phyloP scores from a whole-genome alignment of 225 moss, liverwort and hornwort genomes.

The Takakia lepidozioides region DNA sequence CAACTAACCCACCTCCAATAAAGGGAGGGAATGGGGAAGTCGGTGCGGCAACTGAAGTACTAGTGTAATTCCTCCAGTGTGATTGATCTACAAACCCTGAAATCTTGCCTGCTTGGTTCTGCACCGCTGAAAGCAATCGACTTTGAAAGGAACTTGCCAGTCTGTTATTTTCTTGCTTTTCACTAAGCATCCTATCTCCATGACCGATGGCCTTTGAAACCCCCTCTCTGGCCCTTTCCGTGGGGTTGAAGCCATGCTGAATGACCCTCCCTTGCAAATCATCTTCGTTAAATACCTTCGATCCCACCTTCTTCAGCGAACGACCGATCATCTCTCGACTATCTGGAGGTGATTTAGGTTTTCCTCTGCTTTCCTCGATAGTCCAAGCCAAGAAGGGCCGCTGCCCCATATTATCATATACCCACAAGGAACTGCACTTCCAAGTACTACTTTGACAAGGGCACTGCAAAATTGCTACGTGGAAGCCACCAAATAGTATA shows the following conservation, averaged over 20 bases:
- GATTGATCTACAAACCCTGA: slow-evolving; percentile 30
- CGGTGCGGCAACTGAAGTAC: slow-evolving; percentile 42
- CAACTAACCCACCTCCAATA: slow-evolving; percentile 40
- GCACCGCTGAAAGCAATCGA: slow-evolving; percentile 21
- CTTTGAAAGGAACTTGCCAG: slow-evolving; percentile 16
- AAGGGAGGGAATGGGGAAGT: slow-evolving; percentile 47
- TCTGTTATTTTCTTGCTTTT: slow-evolving; percentile 12
- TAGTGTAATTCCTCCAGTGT: slow-evolving; percentile 32
- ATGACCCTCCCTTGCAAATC: slow-evolving; percentile 14
- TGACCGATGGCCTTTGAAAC: slow-evolving; percentile 1
- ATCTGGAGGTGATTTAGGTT: slow-evolving; percentile 14
- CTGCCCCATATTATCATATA: slow-evolving; percentile 12
- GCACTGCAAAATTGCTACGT: slow-evolving; percentile 1
- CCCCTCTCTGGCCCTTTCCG: slow-evolving; percentile 5
- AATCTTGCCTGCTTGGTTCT: slow-evolving; percentile 24
- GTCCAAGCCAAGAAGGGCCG: slow-evolving; percentile 23
- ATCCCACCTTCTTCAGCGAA: slow-evolving; percentile 22
- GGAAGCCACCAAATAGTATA: slow-evolving; percentile 1
- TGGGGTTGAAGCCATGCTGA: slow-evolving; percentile 10
- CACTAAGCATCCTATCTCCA: slow-evolving; percentile 26
- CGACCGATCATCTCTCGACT: slow-evolving; percentile 23
- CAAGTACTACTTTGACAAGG: slow-evolving; percentile 2
- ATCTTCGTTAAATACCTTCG: slow-evolving; percentile 19
- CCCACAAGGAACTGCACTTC: slow-evolving; percentile 10
- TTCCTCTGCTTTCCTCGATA: slow-evolving; percentile 16